These are phyloP conservation scores for Trichophyton benhamiae DNA, from an alignment of 2,329 filamentous ascomycete species.

Conservation along the genomic window DNA sequence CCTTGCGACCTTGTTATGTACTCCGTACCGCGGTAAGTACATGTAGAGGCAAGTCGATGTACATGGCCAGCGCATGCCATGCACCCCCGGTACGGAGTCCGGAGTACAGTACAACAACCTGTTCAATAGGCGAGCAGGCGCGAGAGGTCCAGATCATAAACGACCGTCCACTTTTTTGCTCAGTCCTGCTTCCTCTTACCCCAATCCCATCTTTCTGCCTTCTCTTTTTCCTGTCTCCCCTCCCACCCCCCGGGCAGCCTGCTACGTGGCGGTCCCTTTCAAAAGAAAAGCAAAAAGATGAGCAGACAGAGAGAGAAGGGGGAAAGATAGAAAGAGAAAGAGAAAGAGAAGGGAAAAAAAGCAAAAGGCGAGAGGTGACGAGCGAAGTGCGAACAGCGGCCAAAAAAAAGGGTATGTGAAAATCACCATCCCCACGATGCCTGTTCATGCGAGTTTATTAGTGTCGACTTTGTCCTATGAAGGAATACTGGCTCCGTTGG, in stretches of 20 bases:
- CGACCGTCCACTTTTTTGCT: background rate
- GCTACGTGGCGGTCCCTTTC: constrained; percentile 1
- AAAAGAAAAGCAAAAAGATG: background rate
- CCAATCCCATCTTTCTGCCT: background rate
- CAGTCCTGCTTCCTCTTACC: background rate
- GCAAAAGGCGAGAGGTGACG: background rate
- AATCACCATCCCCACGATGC: constrained; percentile 1
- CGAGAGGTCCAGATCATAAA: background rate
- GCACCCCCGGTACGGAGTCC: background rate
- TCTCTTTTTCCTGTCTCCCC: background rate
- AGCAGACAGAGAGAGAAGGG: background rate
- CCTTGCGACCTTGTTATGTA: background rate
- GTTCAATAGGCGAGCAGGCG: background rate
- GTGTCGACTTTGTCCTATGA: background rate
- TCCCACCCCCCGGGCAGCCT: background rate
- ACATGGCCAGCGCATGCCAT: constrained; percentile 1
- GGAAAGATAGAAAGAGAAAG: background rate
- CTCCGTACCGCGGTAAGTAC: background rate
- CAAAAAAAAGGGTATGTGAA: background rate
- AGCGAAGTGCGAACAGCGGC: background rate
- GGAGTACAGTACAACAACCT: background rate
- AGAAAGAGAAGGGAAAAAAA: background rate
- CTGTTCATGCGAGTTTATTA: constrained; percentile 3
- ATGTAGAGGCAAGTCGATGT: background rate
- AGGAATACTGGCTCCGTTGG: background rate